Evolutionary conservation across 768 basidiomycete genomes (phyloP).

Genomic region (Pisolithus tinctorius): DNA sequence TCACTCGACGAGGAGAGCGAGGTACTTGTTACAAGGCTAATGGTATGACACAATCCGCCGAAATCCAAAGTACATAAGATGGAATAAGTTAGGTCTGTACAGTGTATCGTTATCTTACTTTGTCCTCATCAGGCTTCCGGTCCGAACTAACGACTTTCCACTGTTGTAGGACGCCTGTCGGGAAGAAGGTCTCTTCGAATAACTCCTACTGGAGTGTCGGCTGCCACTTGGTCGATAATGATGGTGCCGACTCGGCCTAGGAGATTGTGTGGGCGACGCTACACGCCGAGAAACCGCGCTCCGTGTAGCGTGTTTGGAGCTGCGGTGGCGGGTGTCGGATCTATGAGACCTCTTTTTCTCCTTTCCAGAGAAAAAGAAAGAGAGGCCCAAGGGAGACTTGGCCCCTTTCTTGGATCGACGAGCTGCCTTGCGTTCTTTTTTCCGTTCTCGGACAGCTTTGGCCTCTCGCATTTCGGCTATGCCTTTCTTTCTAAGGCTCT

Average conservation of each 20-base stretch:
- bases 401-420: conserved; percentile 12
- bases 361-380: conserved; percentile 22
- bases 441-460: conserved; percentile 24
- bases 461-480: conserved; percentile 68
- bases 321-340: conserved; percentile 2
- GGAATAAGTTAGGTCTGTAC: background rate
- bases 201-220: conserved; percentile 15
- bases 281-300: conserved; percentile 7
- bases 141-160: conserved; percentile 6
- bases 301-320: conserved; percentile 7
- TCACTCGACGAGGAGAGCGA: background rate
- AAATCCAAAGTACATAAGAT: conserved; percentile 11
- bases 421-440: conserved; percentile 20
- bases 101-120: conserved; percentile 3
- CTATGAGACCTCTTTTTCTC: conserved; percentile 9
- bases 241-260: background rate
- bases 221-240: conserved; percentile 4
- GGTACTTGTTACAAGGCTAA: background rate
- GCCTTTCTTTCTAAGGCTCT: conserved; percentile 55
- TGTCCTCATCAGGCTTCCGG: background rate
- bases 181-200: conserved; percentile 10
- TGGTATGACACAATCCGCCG: background rate
- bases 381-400: conserved; percentile 15
- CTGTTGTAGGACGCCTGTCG: conserved; percentile 13
- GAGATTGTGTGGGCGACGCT: conserved; percentile 11